phyloP scores from a whole-genome alignment of 2,329 filamentous ascomycete species.

The Shiraia bambusicola region DNA sequence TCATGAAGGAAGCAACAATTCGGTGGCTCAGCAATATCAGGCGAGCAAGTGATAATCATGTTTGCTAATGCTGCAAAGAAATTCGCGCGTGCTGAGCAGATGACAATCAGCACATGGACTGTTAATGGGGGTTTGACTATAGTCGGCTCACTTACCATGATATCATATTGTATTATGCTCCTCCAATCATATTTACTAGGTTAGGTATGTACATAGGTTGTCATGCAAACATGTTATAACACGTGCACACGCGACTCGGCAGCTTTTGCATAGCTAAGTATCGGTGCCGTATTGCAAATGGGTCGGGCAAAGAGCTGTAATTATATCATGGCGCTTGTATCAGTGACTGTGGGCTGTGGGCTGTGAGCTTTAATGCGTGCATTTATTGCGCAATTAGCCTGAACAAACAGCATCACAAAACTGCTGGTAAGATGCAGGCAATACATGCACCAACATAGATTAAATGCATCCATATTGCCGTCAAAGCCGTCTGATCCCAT shows the following conservation, averaged over 20 bases:
- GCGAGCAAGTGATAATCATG: not conserved
- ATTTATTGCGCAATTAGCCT: conserved; percentile 21
- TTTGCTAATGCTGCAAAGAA: not conserved
- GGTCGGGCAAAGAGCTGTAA: not conserved
- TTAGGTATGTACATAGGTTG: too few species aligned
- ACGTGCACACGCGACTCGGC: not conserved
- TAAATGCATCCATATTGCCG: conserved; percentile 27
- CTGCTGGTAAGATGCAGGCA: conserved; percentile 24
- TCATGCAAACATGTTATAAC: too few species aligned
- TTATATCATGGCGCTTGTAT: not conserved
- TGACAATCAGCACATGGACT: too few species aligned
- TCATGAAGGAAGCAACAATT: not conserved
- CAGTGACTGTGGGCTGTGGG: conserved; percentile 3
- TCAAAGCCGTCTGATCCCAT: conserved; percentile 12
- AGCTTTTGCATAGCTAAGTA: too few species aligned
- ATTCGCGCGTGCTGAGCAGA: too few species aligned
- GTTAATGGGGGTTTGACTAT: too few species aligned
- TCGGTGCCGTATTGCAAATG: too few species aligned
- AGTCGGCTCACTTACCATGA: too few species aligned
- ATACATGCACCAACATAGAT: conserved; percentile 12
- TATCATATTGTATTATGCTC: too few species aligned
- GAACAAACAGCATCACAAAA: conserved; percentile 19
- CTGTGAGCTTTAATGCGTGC: conserved; percentile 10
- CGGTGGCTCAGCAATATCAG: not conserved
- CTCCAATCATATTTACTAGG: too few species aligned